Percentiles rank a stretch among this genome's conserved stretches.
phyloP scores from a whole-genome alignment of 1,284 basidiomycete species.

The Tausonia pullulans region DNA sequence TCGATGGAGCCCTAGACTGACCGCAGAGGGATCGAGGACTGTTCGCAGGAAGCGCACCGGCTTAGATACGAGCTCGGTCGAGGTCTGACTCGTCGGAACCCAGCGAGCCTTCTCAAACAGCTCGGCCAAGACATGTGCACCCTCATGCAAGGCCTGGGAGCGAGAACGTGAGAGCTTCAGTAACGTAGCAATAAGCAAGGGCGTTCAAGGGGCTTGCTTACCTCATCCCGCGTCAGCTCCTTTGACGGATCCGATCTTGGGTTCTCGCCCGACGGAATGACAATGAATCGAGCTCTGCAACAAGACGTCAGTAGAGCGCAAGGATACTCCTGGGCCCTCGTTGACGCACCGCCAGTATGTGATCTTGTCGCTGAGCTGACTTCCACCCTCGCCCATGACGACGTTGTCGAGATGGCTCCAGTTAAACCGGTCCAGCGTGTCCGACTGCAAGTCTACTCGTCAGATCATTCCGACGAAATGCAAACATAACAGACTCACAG shows the following conservation, averaged over 20 bases:
- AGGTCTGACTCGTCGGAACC: conserved; percentile 2
- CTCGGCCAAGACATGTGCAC: conserved; percentile 7
- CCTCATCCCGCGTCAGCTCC: conserved; percentile 10
- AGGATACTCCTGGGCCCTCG: no score
- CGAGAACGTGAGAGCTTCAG: background rate
- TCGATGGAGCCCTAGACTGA: background rate
- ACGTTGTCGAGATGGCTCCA: conserved; percentile 15
- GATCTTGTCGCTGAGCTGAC: background rate
- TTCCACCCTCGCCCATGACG: conserved; percentile 4
- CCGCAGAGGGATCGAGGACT: conserved; percentile 8
- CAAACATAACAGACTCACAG: background rate
- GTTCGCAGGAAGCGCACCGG: conserved; percentile 12
- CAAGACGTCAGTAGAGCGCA: background rate
- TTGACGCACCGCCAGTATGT: background rate
- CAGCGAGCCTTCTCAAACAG: conserved; percentile 13
- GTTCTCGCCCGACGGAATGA: conserved; percentile 14
- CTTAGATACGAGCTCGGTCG: background rate
- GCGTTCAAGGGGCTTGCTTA: background rate
- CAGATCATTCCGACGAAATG: background rate
- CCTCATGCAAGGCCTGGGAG: conserved; percentile 6
- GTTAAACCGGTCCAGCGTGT: conserved; percentile 1
- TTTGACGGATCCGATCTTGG: background rate
- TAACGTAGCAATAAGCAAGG: no score
- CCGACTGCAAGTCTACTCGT: background rate
- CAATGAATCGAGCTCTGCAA: conserved; percentile 14